phyloP scores from a whole-genome alignment of 2,329 filamentous ascomycete genomes.

The Fusarium tjaetaba region DNA sequence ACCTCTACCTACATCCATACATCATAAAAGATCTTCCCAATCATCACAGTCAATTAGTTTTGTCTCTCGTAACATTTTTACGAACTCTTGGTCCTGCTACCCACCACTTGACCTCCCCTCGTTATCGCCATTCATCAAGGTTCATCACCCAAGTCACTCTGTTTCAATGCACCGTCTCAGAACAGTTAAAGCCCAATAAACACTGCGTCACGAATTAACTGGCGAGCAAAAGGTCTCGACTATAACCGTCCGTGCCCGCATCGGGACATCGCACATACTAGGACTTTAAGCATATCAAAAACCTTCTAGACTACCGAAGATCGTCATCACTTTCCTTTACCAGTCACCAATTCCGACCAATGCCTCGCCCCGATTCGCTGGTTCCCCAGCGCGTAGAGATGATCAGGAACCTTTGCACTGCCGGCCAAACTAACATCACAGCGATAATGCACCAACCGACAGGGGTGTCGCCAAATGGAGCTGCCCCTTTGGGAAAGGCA shows the following conservation, averaged over 20 bases:
- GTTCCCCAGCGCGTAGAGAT: constrained; percentile 4
- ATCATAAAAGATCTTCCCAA: rapidly evolving
- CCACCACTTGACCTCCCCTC: background rate
- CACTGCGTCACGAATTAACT: background rate
- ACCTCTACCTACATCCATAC: background rate
- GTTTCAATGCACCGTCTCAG: background rate
- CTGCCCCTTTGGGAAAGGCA: constrained; percentile 28
- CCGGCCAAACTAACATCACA: constrained; percentile 14
- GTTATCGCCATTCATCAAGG: background rate
- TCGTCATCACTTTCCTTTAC: constrained; percentile 22
- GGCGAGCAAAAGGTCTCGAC: background rate
- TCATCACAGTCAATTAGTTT: background rate
- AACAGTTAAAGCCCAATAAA: background rate
- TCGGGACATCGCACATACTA: constrained; percentile 12
- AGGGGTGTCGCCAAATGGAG: background rate
- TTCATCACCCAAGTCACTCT: background rate
- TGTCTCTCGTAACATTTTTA: too few species aligned
- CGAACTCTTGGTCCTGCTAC: rapidly evolving
- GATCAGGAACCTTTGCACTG: constrained; percentile 25
- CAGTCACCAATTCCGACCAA: background rate
- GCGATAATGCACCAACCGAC: constrained; percentile 15
- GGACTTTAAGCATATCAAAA: constrained; percentile 20
- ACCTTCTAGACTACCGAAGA: constrained; percentile 11
- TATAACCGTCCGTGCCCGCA: background rate
- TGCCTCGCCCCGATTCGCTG: background rate